Conservation (phyloP, 2,329 filamentous ascomycete species). For the Fusarium nurragi region DNA sequence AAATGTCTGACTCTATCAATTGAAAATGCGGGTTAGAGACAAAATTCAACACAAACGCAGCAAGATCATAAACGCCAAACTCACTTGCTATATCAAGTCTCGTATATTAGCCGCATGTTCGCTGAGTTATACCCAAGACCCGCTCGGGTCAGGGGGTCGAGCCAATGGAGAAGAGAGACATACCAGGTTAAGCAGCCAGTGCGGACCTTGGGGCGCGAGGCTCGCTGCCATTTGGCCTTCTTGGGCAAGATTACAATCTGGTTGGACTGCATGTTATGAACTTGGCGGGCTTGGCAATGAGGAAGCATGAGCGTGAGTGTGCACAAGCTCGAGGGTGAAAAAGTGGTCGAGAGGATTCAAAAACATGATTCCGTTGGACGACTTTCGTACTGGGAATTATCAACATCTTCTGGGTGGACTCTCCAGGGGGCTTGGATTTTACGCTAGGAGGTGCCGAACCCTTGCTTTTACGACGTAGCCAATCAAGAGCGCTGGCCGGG, state of each 20-base stretch:
- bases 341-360: background rate
- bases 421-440: constrained; percentile 2
- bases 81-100: background rate
- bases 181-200: constrained; percentile 38
- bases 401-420: background rate
- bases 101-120: background rate
- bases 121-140: background rate
- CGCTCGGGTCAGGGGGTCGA: background rate
- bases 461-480: constrained; percentile 13
- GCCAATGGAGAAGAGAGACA: background rate
- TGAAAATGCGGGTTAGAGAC: background rate
- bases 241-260: background rate
- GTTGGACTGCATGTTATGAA: background rate
- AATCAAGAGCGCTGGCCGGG: fast-evolving
- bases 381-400: constrained; percentile 2
- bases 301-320: background rate
- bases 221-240: constrained; percentile 22
- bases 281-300: background rate
- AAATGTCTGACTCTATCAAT: constrained; percentile 33
- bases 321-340: background rate
- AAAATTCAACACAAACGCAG: background rate
- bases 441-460: background rate
- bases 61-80: background rate
- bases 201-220: constrained; percentile 25
- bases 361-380: constrained; percentile 18